Base-by-base conservation (phyloP, 495 filamentous ascomycete species). In the Xylaria flabelliformis region DNA sequence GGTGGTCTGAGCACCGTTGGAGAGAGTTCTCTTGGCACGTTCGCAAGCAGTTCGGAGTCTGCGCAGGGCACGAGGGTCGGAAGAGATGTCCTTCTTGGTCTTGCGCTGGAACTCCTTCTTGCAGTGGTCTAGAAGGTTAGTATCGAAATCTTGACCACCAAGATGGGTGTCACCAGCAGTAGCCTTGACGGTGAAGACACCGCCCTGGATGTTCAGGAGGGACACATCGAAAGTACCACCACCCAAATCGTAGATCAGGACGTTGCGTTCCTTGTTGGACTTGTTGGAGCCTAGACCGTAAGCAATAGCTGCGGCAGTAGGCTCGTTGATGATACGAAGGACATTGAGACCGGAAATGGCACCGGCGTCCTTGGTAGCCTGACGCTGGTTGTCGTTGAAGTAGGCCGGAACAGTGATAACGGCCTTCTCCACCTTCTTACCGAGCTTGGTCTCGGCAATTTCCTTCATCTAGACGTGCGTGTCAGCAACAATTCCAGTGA, bases 201-300 rank as follows among this genome's bases (percentile, higher is more conserved):
- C 96, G 85, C 97, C 95, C 86, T 98, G 94, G 80, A 98, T 98
- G 84, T 95, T 97, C 66, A 98, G 88, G 67, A 98, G 94, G 64
- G 95, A 98, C 21, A 99, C 97, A 97, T 98, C 96, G 86, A 98
- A 99, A 81, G 97, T 98, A 89, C 96, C 96, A 89, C 97, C 96
- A 89, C 96, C 97, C 71, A 99, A 87, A 89, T 99, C 96, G 89
- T 97, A 99, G 87, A 99, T 98, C 74, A 99, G 90, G 75, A 98
- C 97, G 83, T 99, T 97, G 76, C 96, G 93, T 89, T 98, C 96
- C 87, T 97, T 97, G 85, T 91, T 90, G 53, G 89, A 88, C 91
- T 98, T 98, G 93, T 96, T 88, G 61, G 89, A 81, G 75, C 97
- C 97, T 34, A 98, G 91, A 88, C 97, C 96, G 82, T 98, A 99